Evolutionary conservation across 2,329 filamentous ascomycete species (phyloP), one percentile per base, ranked within the genome.

Genomic region (Rhynchosporium graminicola): DNA sequence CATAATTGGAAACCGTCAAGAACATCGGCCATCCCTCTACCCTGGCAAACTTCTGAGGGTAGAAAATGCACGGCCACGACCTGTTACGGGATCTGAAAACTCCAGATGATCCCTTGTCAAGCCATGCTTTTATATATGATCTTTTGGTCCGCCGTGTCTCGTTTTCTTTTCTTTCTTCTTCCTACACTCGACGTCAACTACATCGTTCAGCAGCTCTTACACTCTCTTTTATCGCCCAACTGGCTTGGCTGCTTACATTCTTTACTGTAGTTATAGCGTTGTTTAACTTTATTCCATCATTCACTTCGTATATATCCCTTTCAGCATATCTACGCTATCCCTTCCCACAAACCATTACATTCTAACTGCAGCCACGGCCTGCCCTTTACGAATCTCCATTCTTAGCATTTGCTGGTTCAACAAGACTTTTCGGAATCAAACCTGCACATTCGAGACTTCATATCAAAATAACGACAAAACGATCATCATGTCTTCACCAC

Each of bases 231-330:
- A 77, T 73, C 72, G 69, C 73, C 79, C 79, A 80, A 81, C 80
- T 80, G 80, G 80, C 75, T 81, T 80, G 80, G 80, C 77, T 78
- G 77, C 77, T 76, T 80, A 76, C 79, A 77, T 80, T 81, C 79
- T 74, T 80, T 80, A 77, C 65, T 73, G 70, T 72, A 73, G 70
- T 73, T 69, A 68, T 69, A 72, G 60, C 64, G 64, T 70, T 70
- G 59, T 70, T 70, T 65, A 69, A 67, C 66, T 71, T 70, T 67
- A 69, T 67, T 64, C 59, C 66, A 57, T 62, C 66, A 57, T 62
- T 70, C 66, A 68, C 64, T 73, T 69, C 69, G 65, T 64, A 69
- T 67, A 60, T 36, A 60, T 62, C 52, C 50, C 29, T 46, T 50
- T 67, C 33, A 57, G 20, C 59, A 28, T 48, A 59, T 57, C 67